These are phyloP conservation scores for Gymnopus androsaceus DNA, from an alignment of 1,284 basidiomycete species.

Conservation along the genomic window DNA sequence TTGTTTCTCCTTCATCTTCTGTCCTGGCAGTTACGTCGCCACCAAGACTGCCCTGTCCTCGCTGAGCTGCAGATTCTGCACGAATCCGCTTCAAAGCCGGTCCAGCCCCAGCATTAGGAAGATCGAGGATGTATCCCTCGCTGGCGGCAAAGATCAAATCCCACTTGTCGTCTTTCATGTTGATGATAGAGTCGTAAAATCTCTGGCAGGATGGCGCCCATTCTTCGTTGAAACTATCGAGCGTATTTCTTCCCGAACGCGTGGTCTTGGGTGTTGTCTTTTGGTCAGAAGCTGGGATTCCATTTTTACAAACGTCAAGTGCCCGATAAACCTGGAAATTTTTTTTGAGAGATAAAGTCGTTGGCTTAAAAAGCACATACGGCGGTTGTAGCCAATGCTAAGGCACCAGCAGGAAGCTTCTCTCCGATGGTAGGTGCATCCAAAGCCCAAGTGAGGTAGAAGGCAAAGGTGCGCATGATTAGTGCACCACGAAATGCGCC, in stretches of 20 bases:
- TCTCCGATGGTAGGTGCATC: background rate
- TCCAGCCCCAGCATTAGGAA: slow-evolving; percentile 1
- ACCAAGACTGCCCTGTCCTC: background rate
- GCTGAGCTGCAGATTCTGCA: too few species aligned
- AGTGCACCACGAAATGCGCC: slow-evolving; percentile 6
- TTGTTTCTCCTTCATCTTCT: background rate
- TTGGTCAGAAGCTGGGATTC: background rate
- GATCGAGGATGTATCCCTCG: background rate
- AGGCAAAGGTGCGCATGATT: background rate
- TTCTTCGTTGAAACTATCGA: background rate
- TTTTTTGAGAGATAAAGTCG: background rate
- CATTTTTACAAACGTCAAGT: background rate
- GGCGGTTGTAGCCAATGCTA: slow-evolving; percentile 3
- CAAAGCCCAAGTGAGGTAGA: slow-evolving; percentile 1
- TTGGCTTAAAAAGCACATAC: background rate
- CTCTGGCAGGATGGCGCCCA: background rate
- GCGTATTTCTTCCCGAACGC: background rate
- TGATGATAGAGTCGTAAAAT: background rate
- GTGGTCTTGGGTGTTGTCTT: too few species aligned
- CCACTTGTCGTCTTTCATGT: background rate
- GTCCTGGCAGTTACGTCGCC: background rate
- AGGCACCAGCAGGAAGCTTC: background rate
- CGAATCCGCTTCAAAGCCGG: background rate
- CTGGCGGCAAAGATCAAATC: background rate
- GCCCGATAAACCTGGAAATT: background rate